Conservation (phyloP, 352 stramenopile genomes). For the Pythium brassicae region DNA sequence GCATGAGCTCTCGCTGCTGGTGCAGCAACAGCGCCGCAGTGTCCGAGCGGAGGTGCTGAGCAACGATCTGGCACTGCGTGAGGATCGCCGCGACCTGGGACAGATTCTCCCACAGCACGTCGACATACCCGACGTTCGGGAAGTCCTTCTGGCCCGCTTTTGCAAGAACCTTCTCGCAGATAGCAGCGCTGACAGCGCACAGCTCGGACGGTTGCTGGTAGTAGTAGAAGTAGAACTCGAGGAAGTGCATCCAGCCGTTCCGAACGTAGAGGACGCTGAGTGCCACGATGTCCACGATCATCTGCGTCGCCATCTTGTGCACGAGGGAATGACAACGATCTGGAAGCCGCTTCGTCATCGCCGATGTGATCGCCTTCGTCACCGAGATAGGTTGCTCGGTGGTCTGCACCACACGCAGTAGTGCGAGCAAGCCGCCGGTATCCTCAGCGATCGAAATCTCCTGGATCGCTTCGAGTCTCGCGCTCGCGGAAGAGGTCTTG, state of each 20-base stretch:
- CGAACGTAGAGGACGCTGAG: slow-evolving; percentile 69
- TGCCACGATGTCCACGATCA: slow-evolving; percentile 63
- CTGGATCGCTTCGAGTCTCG: slow-evolving; percentile 56
- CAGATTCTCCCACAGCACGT: slow-evolving; percentile 73
- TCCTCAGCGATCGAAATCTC: slow-evolving; percentile 40
- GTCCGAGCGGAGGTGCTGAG: slow-evolving; percentile 19
- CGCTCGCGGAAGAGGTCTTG: slow-evolving; percentile 28
- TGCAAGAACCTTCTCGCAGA: slow-evolving; percentile 38
- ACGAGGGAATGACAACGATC: slow-evolving; percentile 39
- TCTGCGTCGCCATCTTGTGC: slow-evolving; percentile 41
- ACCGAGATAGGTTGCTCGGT: slow-evolving; percentile 30
- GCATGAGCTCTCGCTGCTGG: slow-evolving; percentile 33
- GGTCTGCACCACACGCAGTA: slow-evolving; percentile 53
- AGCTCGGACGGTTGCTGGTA: slow-evolving; percentile 36
- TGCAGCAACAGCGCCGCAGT: slow-evolving; percentile 26
- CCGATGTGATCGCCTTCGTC: slow-evolving; percentile 43
- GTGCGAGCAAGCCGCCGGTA: slow-evolving; percentile 44
- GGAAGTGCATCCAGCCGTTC: slow-evolving; percentile 78
- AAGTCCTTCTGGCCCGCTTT: slow-evolving; percentile 21
- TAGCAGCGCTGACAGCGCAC: slow-evolving; percentile 29
- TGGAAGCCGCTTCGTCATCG: slow-evolving; percentile 48
- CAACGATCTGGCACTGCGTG: slow-evolving; percentile 28
- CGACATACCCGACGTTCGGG: slow-evolving; percentile 21
- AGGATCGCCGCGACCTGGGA: slow-evolving; percentile 68
- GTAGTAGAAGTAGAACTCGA: slow-evolving; percentile 76